A percentile compares a stretch with the other conserved stretches of the same genome.
These are phyloP conservation scores for Echium plantagineum DNA, from an alignment of 257 asterid genomes.

Conservation along the genomic window DNA sequence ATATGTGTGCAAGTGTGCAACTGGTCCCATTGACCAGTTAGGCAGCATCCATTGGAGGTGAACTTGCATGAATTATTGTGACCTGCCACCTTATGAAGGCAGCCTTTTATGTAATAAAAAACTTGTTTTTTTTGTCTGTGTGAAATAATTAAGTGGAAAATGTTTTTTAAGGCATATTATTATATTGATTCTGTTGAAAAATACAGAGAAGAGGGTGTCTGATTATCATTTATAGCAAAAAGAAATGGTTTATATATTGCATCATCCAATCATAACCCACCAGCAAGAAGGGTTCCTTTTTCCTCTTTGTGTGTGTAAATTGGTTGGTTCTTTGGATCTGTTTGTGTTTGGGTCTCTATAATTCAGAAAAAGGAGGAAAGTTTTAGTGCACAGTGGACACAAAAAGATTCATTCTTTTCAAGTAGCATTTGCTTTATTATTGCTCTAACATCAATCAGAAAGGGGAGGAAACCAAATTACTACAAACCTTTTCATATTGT, in stretches of 20 bases:
- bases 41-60: conserved; percentile 5
- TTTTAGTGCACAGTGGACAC: not conserved
- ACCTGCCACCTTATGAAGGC: conserved; percentile 15
- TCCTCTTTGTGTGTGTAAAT: conserved; percentile 16
- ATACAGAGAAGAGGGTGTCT: no score
- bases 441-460: conserved; percentile 25
- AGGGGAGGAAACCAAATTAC: conserved; percentile 35
- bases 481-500: conserved; percentile 27
- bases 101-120: no score
- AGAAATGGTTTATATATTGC: not conserved
- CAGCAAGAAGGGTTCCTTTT: conserved; percentile 24
- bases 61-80: conserved; percentile 26
- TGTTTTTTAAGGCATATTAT: no score
- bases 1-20: not conserved
- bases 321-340: conserved; percentile 19
- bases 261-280: conserved; percentile 61
- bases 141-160: no score
- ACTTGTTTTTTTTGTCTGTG: no score
- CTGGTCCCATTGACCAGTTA: conserved; percentile 32
- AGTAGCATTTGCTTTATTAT: conserved; percentile 17
- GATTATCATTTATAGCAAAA: no score
- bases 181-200: conserved; percentile 1
- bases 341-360: conserved; percentile 7
- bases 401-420: conserved; percentile 39
- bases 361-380: not conserved